Conservation (phyloP, 2,329 filamentous ascomycete genomes). For the Cucurbitaria berberidis region DNA sequence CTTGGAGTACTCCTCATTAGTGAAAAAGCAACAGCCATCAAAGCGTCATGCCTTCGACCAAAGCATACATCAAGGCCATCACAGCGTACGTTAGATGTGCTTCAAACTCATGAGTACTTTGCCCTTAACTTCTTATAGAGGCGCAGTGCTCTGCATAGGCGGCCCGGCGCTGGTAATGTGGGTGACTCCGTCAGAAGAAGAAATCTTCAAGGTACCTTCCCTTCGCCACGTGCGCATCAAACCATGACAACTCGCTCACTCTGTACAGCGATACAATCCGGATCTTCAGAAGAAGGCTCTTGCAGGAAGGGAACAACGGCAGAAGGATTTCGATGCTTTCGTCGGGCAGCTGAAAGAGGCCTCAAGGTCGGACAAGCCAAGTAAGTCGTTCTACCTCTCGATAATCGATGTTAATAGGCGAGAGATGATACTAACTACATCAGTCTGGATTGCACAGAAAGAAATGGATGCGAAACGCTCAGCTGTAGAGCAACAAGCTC, state of each 20-base stretch:
- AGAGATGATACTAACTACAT: slow-evolving; percentile 15
- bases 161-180: slow-evolving; percentile 85
- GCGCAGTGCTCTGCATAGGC: slow-evolving; percentile 74
- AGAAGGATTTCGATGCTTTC: slow-evolving; percentile 90
- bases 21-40: neutral
- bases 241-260: slow-evolving; percentile 5
- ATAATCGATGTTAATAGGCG: neutral
- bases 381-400: slow-evolving; percentile 58
- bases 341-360: slow-evolving; percentile 83
- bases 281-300: slow-evolving; percentile 88
- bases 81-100: slow-evolving; percentile 33
- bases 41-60: slow-evolving; percentile 34
- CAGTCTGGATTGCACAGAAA: slow-evolving; percentile 47
- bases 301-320: slow-evolving; percentile 75
- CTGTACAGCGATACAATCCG: slow-evolving; percentile 77
- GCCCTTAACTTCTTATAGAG: slow-evolving; percentile 59
- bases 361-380: slow-evolving; percentile 89
- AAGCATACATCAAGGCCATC: slow-evolving; percentile 44
- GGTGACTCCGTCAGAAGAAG: slow-evolving; percentile 84
- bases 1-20: neutral
- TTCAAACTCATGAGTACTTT: slow-evolving; percentile 8
- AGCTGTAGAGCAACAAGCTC: slow-evolving; percentile 29
- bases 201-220: slow-evolving; percentile 71
- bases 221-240: slow-evolving; percentile 19
- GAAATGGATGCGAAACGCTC: slow-evolving; percentile 42